phyloP scores from a whole-genome alignment of 2,329 filamentous ascomycete species.

The Colletotrichum costaricense region DNA sequence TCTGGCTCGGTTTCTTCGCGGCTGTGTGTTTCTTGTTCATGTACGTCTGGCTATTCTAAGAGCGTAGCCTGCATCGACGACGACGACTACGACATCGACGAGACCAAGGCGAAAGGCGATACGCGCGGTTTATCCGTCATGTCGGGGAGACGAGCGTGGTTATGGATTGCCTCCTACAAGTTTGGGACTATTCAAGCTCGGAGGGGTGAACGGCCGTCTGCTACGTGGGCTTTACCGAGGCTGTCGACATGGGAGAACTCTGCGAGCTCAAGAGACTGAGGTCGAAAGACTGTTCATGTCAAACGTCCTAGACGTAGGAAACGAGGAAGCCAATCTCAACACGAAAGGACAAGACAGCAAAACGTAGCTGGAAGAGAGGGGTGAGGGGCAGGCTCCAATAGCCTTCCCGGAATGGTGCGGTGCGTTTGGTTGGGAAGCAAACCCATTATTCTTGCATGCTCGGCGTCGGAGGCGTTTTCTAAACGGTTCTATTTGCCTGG shows the following conservation, averaged over 20 bases:
- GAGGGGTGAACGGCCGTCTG: not conserved
- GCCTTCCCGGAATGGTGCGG: not conserved
- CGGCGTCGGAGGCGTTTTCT: conserved; percentile 16
- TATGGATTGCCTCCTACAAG: too few relatives aligned
- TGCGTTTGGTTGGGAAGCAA: not conserved
- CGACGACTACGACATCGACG: not conserved
- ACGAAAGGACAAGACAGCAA: too few relatives aligned
- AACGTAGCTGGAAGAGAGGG: not conserved
- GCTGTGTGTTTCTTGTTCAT: conserved; percentile 85
- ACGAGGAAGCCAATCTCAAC: not conserved
- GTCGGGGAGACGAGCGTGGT: too few relatives aligned
- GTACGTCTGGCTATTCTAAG: conserved; percentile 92
- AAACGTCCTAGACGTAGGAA: not conserved
- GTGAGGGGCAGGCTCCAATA: not conserved
- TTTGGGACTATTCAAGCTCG: too few relatives aligned
- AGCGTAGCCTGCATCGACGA: not conserved
- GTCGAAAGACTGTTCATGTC: not conserved
- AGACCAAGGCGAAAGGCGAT: not conserved
- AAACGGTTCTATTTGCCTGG: not conserved
- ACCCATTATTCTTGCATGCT: conserved; percentile 13
- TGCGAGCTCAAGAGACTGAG: too few relatives aligned
- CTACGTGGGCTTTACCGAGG: not conserved
- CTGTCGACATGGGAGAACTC: not conserved
- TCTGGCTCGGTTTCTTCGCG: conserved; percentile 91
- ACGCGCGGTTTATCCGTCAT: not conserved